Percentiles rank a stretch among this genome's conserved stretches.
Evolutionary conservation across 2,329 filamentous ascomycete genomes (phyloP).

Genomic region (Alternaria sp.): DNA sequence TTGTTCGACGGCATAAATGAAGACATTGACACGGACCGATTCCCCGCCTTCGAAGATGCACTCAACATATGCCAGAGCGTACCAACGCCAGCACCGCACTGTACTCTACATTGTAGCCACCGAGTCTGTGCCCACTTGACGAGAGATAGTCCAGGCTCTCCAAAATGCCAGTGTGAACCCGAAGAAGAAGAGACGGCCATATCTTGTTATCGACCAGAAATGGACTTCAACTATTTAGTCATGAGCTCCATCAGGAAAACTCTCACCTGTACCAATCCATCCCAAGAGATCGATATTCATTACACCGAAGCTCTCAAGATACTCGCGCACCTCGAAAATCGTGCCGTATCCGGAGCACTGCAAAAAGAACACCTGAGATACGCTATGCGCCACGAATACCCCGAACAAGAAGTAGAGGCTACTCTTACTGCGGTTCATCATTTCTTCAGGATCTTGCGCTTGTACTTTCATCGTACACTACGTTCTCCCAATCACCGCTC

Average conservation of each 20-base stretch:
- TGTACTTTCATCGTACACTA: conserved; percentile 18
- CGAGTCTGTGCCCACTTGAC: neutral
- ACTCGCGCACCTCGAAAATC: neutral
- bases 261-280: too few species aligned
- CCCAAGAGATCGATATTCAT: neutral
- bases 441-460: conserved; percentile 6
- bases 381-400: neutral
- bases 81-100: neutral
- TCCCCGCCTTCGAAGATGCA: conserved; percentile 9
- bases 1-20: conserved; percentile 10
- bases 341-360: neutral
- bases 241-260: neutral
- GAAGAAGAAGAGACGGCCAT: neutral
- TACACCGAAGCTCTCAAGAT: neutral
- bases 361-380: neutral
- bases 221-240: neutral
- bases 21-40: conserved; percentile 13
- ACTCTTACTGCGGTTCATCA: neutral
- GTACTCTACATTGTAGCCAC: conserved; percentile 1
- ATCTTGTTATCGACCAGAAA: neutral
- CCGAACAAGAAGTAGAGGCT: neutral
- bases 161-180: neutral
- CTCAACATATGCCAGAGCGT: neutral
- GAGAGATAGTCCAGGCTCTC: too few species aligned
- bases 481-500: neutral